These are phyloP conservation scores for Starmera quercuum DNA, from an alignment of 805 yeast species.

Conservation along the genomic window DNA sequence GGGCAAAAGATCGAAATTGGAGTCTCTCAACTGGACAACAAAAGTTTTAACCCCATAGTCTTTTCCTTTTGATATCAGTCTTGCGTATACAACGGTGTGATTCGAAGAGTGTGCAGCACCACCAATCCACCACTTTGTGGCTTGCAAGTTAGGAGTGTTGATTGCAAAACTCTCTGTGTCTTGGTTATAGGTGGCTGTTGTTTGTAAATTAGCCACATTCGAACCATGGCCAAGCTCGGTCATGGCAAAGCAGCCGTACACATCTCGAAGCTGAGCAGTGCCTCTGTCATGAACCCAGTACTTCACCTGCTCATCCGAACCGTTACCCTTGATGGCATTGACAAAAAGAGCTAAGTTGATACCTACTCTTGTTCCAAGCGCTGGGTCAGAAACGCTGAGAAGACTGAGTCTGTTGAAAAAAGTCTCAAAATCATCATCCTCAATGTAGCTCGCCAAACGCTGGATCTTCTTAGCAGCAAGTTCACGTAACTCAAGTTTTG, in stretches of 20 bases:
- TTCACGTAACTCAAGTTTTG: constrained; percentile 51
- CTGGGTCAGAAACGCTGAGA: constrained; percentile 67
- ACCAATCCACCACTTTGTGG: constrained; percentile 99
- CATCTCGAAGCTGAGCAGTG: constrained; percentile 47
- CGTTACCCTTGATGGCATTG: constrained; percentile 77
- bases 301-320: constrained; percentile 73
- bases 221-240: constrained; percentile 92
- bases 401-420: constrained; percentile 55
- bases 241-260: constrained; percentile 87
- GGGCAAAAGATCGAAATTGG: constrained; percentile 61
- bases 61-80: constrained; percentile 71
- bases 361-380: constrained; percentile 73
- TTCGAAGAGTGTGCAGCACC: constrained; percentile 96
- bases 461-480: constrained; percentile 53
- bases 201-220: constrained; percentile 87
- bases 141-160: constrained; percentile 85
- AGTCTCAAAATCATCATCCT: constrained; percentile 24
- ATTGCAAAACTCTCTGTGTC: constrained; percentile 60
- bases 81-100: constrained; percentile 78
- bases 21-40: constrained; percentile 83
- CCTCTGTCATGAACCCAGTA: constrained; percentile 78
- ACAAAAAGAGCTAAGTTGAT: constrained; percentile 84
- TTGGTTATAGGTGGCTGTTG: constrained; percentile 77
- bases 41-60: constrained; percentile 92
- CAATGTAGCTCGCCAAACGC: constrained; percentile 56